A percentile compares a stretch with the other conserved stretches of the same genome.
Conservation (phyloP, 352 stramenopile species). For the Globisporangium rhizosaccharum region DNA sequence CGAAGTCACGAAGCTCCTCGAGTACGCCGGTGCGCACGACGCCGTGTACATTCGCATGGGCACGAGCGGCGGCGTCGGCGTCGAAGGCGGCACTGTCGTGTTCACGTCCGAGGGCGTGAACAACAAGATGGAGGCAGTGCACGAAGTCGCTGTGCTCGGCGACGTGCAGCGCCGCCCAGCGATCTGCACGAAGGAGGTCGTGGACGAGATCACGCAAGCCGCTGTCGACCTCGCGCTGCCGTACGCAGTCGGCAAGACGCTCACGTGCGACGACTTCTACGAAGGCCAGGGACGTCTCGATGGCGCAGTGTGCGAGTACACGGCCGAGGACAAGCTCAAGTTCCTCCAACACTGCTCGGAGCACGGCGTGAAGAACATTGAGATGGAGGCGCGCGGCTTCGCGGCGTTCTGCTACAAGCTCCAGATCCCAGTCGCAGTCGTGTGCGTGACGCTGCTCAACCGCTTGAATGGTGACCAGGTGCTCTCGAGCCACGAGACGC, state of each 20-base stretch:
- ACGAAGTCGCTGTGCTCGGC: conserved; percentile 62
- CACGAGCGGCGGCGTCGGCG: conserved; percentile 70
- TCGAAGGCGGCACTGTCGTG: conserved; percentile 75
- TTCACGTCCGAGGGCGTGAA: conserved; percentile 81
- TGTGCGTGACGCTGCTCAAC: conserved; percentile 78
- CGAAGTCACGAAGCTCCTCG: conserved; percentile 80
- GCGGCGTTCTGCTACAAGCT: conserved; percentile 75
- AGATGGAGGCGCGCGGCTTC: conserved; percentile 78
- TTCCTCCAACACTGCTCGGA: conserved; percentile 55
- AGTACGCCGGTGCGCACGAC: conserved; percentile 55
- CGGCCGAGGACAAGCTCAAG: conserved; percentile 66
- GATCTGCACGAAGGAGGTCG: conserved; percentile 48
- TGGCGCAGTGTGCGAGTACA: conserved; percentile 77
- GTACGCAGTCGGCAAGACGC: conserved; percentile 73
- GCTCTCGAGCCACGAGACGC: conserved; percentile 46
- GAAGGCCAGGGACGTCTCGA: conserved; percentile 80
- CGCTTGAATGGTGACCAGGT: conserved; percentile 76
- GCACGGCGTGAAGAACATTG: conserved; percentile 74
- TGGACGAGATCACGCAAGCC: conserved; percentile 41
- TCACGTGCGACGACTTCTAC: conserved; percentile 85
- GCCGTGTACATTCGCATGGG: conserved; percentile 77
- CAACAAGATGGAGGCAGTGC: conserved; percentile 62
- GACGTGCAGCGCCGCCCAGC: conserved; percentile 43
- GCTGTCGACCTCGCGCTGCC: conserved; percentile 45
- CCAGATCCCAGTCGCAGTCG: conserved; percentile 62